Base-by-base conservation (phyloP, 148 eudicot genomes). In the Chenopodium berlandieri region DNA sequence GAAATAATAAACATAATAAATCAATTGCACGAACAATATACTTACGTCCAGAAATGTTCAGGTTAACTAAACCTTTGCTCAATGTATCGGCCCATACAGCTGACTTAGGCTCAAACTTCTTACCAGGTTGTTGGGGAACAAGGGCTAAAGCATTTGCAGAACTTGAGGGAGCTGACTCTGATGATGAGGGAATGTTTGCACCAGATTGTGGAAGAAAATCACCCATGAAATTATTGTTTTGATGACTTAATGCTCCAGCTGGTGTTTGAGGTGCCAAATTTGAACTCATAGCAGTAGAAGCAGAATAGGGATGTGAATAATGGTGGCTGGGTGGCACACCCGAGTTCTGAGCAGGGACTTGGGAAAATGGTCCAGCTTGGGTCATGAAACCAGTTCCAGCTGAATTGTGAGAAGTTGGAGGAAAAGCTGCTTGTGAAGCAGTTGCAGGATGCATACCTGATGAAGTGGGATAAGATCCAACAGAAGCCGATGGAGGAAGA, bases 81-180 rank as follows among this genome's bases (percentile, higher is more conserved):
- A 96, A 88, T 9, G 99, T 96, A 87, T 96, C 99, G 70, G 98
- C 88, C 99, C 99, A 96, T 66, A 96, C 97, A 22, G 97, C 85
- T 44, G 99, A 96, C 81, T 96, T 96, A 13, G 94, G 85, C 85
- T 92, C 98, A 79, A 96, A 96, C 85, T 91, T 95, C 80, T 90
- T 88, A 16, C 87, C 84, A 23, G 88, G 89, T 82, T 88, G 89
- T 80, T 86, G 94, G 82, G 97, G 83, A 81, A 86, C 92, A 79
- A 86, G 71, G 81, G 91, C 87, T 27, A 91, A 85, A 76, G 89
- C 64, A 70, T 84, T 90, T 3, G 90, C 82, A 79, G 94, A 86
- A 79, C 85, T 75, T 19, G 89, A 78, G 19, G 73, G 65, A 80
- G 82, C 74, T 75, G 85, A 79, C 31, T 85, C 91, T 10, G 90